Conservation (phyloP, 2,329 filamentous ascomycete genomes). For the Venturia aucupariae region DNA sequence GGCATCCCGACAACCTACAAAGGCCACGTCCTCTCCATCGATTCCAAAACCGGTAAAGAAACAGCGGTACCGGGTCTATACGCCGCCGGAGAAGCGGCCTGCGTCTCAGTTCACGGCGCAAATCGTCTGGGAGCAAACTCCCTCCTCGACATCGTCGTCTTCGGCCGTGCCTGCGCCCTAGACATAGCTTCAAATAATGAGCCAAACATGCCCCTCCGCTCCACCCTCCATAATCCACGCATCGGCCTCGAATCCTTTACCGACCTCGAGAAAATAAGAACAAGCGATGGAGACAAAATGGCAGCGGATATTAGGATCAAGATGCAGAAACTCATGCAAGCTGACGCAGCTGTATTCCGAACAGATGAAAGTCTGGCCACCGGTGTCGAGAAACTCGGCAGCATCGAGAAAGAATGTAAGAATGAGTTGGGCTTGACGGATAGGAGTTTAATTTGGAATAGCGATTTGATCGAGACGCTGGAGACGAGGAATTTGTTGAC, state of each 20-base stretch:
- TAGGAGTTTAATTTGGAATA: conserved; percentile 41
- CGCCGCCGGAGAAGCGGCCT: conserved; percentile 40
- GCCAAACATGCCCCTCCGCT: conserved; percentile 24
- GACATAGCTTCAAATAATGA: conserved; percentile 33
- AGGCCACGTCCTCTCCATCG: conserved; percentile 37
- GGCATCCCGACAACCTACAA: conserved; percentile 42
- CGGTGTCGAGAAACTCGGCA: conserved; percentile 26
- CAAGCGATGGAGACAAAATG: conserved; percentile 28
- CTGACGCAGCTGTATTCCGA: conserved; percentile 38
- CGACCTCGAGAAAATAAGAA: conserved; percentile 29
- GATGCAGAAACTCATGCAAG: conserved; percentile 41
- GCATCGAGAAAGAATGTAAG: conserved; percentile 29
- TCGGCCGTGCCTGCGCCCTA: conserved; percentile 37
- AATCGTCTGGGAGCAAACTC: conserved; percentile 42
- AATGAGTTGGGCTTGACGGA: conserved; percentile 32
- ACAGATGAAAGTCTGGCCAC: conserved; percentile 28
- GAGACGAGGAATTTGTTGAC: conserved; percentile 39
- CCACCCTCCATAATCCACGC: conserved; percentile 25
- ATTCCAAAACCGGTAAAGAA: conserved; percentile 28
- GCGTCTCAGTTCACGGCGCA: conserved; percentile 41
- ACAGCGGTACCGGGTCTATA: conserved; percentile 37
- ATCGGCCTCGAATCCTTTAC: conserved; percentile 29
- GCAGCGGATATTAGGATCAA: conserved; percentile 30
- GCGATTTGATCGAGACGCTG: conserved; percentile 39
- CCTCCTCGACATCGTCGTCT: conserved; percentile 42